These are phyloP conservation scores for Rhizopogon vulgaris DNA, from an alignment of 768 basidiomycete genomes.

Conservation along the genomic window DNA sequence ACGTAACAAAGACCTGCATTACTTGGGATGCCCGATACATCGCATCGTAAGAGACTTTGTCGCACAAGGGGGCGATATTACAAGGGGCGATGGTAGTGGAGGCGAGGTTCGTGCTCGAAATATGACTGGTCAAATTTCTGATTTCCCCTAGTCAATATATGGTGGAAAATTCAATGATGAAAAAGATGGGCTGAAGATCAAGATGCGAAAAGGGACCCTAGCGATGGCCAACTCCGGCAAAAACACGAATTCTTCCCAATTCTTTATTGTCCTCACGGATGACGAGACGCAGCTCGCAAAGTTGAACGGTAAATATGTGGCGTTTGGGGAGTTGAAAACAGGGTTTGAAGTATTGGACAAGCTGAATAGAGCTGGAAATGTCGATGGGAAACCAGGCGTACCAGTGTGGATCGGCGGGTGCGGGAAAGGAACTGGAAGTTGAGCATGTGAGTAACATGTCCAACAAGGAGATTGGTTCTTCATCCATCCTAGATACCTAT, in stretches of 20 bases:
- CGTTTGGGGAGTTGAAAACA: conserved; percentile 33
- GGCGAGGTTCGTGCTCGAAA: conserved; percentile 38
- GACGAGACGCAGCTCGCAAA: conserved; percentile 36
- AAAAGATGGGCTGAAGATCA: conserved; percentile 40
- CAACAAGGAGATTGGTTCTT: background rate
- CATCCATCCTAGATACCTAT: background rate
- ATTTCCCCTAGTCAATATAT: conserved; percentile 33
- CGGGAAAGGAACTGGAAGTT: conserved; percentile 17
- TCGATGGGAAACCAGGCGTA: conserved; percentile 28
- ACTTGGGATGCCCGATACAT: conserved; percentile 38
- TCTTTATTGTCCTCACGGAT: conserved; percentile 42
- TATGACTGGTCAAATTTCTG: background rate
- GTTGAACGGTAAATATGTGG: conserved; percentile 44
- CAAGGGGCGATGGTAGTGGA: conserved; percentile 45
- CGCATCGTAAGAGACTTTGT: conserved; percentile 43
- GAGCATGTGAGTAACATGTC: background rate
- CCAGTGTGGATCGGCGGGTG: conserved; percentile 41
- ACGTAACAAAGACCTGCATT: conserved; percentile 40
- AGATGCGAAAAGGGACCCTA: conserved; percentile 36
- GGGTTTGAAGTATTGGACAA: conserved; percentile 28
- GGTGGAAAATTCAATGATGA: conserved; percentile 46
- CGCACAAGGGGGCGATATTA: conserved; percentile 50
- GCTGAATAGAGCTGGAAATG: conserved; percentile 27
- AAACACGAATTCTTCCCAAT: conserved; percentile 44
- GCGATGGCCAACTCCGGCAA: conserved; percentile 50